phyloP scores from a whole-genome alignment of 129 eudicot species.

The Flaveria robusta region DNA sequence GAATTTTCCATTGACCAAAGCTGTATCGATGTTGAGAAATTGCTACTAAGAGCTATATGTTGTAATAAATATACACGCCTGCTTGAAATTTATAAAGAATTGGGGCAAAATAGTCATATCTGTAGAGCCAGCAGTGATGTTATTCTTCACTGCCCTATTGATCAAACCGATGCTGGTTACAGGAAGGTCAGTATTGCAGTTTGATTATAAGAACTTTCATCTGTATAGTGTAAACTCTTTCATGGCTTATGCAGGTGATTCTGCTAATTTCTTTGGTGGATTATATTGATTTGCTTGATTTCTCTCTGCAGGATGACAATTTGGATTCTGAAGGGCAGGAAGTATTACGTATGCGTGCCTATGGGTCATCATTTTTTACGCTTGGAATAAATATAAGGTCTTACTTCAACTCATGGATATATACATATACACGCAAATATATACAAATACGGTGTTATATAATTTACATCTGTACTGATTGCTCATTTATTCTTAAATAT shows the following conservation, averaged over 20 bases:
- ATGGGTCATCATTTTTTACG: constrained; percentile 86
- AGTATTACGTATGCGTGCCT: constrained; percentile 90
- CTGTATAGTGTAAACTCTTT: not conserved
- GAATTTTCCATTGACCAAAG: constrained; percentile 74
- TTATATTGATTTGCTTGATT: constrained; percentile 13
- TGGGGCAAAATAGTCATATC: constrained; percentile 66
- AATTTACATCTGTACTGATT: not conserved
- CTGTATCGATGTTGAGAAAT: constrained; percentile 91
- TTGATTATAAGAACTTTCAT: constrained; percentile 13
- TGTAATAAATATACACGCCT: constrained; percentile 88
- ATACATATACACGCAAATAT: not conserved
- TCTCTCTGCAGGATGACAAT: constrained; percentile 46
- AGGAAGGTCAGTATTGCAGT: constrained; percentile 46
- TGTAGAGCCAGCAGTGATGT: constrained; percentile 65
- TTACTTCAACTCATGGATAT: constrained; percentile 18
- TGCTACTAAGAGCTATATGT: constrained; percentile 76
- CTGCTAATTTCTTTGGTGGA: constrained; percentile 17
- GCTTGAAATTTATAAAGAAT: constrained; percentile 80
- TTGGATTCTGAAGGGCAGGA: constrained; percentile 68
- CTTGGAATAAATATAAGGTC: constrained; percentile 94
- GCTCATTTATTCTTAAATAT: constrained; percentile 14
- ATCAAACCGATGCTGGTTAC: constrained; percentile 40
- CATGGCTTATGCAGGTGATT: constrained; percentile 7
- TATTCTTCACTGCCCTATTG: constrained; percentile 52
- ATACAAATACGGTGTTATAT: not conserved